A percentile compares a stretch with the other conserved stretches of the same genome.
Evolutionary conservation across 148 eudicot species (phyloP).

Genomic region (Fagopyrum homotropicum): DNA sequence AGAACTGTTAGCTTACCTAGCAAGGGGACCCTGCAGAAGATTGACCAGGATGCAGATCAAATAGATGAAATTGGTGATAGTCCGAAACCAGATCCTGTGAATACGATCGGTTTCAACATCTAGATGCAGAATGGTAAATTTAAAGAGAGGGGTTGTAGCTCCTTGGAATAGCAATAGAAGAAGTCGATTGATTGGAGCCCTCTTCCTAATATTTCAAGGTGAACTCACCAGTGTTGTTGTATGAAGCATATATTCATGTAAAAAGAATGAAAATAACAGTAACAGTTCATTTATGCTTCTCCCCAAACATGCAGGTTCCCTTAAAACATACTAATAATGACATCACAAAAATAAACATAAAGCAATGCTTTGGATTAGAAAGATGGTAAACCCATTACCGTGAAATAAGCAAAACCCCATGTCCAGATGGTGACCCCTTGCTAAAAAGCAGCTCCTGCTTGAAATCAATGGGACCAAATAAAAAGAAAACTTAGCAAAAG

Average conservation of each 20-base stretch:
- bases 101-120: too few relatives aligned
- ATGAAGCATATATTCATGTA: neutral
- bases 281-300: neutral
- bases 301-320: neutral
- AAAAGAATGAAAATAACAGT: neutral
- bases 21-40: too few relatives aligned
- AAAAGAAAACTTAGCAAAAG: neutral
- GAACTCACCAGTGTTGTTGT: too few relatives aligned
- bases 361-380: neutral
- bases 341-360: neutral
- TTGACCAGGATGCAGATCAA: too few relatives aligned
- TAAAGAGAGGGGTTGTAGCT: too few relatives aligned
- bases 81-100: too few relatives aligned
- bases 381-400: conserved; percentile 24
- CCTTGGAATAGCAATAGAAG: too few relatives aligned
- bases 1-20: too few relatives aligned
- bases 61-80: too few relatives aligned
- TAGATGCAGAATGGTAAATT: too few relatives aligned
- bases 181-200: too few relatives aligned
- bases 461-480: neutral
- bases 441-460: conserved; percentile 64
- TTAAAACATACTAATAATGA: neutral
- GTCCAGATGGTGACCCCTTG: conserved; percentile 47
- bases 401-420: conserved; percentile 35
- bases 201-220: too few relatives aligned